Conservation (phyloP, 345 rosid species). For the Hirschfeldia incana region DNA sequence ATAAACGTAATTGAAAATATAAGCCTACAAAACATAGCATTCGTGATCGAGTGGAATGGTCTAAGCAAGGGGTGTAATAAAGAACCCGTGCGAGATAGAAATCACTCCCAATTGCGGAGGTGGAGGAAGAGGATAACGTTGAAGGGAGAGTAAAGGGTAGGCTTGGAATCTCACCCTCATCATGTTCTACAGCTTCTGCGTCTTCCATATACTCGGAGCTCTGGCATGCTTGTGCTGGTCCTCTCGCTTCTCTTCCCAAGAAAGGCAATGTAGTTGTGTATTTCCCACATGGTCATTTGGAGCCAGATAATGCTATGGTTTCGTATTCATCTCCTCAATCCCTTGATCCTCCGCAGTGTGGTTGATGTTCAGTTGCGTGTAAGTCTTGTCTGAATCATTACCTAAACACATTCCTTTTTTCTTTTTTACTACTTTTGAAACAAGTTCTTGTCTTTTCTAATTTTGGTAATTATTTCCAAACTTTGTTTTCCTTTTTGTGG, state of each 20-base stretch:
- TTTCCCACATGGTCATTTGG: slow-evolving; percentile 89
- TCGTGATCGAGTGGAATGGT: no score
- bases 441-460: slow-evolving; percentile 8
- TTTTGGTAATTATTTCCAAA: slow-evolving; percentile 18
- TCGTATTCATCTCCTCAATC: slow-evolving; percentile 54
- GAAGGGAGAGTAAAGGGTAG: slow-evolving; percentile 42
- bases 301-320: slow-evolving; percentile 45
- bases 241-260: slow-evolving; percentile 73
- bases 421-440: slow-evolving; percentile 26
- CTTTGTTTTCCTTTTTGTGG: no score
- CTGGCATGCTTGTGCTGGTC: slow-evolving; percentile 44
- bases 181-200: slow-evolving; percentile 49
- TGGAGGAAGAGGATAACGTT: slow-evolving; percentile 55
- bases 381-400: slow-evolving; percentile 39
- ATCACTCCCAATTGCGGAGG: slow-evolving; percentile 41
- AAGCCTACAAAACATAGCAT: no score
- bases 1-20: no score
- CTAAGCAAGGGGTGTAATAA: no score
- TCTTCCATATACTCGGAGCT: slow-evolving; percentile 73
- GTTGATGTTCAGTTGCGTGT: slow-evolving; percentile 68
- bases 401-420: neutral
- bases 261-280: slow-evolving; percentile 79
- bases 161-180: slow-evolving; percentile 45
- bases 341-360: slow-evolving; percentile 75
- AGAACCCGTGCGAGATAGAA: no score